Base-by-base conservation (phyloP, 1,284 basidiomycete species). In the Rhizoctonia solani region DNA sequence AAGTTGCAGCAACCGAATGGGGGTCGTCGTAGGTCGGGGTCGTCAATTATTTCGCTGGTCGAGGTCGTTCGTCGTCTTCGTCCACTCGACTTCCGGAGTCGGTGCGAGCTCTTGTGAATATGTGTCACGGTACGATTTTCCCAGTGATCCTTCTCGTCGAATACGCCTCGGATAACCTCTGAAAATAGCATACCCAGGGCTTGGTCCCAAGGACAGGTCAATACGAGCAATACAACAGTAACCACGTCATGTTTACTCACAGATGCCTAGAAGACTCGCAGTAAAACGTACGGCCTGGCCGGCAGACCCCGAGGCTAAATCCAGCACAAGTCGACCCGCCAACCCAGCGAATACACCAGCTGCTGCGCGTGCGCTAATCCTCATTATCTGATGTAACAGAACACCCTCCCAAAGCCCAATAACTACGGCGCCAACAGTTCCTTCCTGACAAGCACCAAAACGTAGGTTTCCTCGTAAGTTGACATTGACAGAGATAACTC, bases 81-180 rank as follows among this genome's bases (percentile, higher is more conserved):
- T 16, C 34, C 47, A n/a, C 47, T 42, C 13, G 32, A 42, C 29
- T 65, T 65, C 30, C 59, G 59, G n/a, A 53, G 16, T 1, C 59
- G 47, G 39, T 27, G 59, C 27, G 59, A 42, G 34, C 59, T 50
- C 23, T 29, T 65, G 37, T 44, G 59, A 37, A 53, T 53, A 49
- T 65, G 59, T 1, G 59, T 65, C 19, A 65, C 49, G 27, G 32
- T 65, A 13, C 59, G 47, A 25, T 65, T 49, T 37, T 65, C 59
- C 59, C 59, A 65, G 27, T 65, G 59, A 65, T 65, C 59, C 27
- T 65, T 65, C 27, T 65, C 59, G 59, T 65, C 59, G 41, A 65
- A 65, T 25, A 65, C 59, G 3, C 59, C 59, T 44, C 59, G 59
- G n/a, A 65, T 50, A 21, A 65, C 59, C 37, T 65, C 59, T 27